Conservation (phyloP, 108 stramenopile species). For the Nitzschia sp. region DNA sequence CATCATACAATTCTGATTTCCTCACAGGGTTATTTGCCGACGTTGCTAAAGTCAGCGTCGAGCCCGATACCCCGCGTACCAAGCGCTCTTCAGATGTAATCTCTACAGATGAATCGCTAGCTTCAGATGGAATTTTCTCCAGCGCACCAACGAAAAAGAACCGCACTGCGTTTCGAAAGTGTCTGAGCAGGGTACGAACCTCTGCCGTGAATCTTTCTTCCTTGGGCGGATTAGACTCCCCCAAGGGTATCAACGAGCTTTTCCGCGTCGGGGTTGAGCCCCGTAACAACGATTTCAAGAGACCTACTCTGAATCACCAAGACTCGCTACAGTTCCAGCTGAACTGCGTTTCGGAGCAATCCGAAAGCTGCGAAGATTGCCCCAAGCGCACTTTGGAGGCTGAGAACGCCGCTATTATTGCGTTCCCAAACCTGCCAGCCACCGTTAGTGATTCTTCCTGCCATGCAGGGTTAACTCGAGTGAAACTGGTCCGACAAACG, state of each 20-base stretch:
- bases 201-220: slow-evolving; percentile 19
- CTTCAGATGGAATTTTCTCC: neutral
- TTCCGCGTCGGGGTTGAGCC: neutral
- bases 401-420: slow-evolving; percentile 19
- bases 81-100: neutral
- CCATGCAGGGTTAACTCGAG: slow-evolving; percentile 47
- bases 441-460: slow-evolving; percentile 60
- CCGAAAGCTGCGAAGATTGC: neutral
- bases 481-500: slow-evolving; percentile 37
- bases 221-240: neutral
- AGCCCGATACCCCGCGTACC: neutral
- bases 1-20: slow-evolving; percentile 57
- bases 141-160: slow-evolving; percentile 29
- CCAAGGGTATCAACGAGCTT: slow-evolving; percentile 30
- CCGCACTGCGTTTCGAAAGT: neutral
- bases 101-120: slow-evolving; percentile 1
- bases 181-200: slow-evolving; percentile 1
- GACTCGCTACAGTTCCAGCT: slow-evolving; percentile 41
- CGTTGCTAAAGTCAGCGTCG: slow-evolving; percentile 42
- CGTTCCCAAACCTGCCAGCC: slow-evolving; percentile 61
- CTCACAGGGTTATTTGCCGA: slow-evolving; percentile 60
- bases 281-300: neutral
- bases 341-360: slow-evolving; percentile 20
- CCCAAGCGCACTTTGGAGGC: slow-evolving; percentile 4
- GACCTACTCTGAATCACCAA: slow-evolving; percentile 7